These are phyloP conservation scores for Avena insularis DNA, from an alignment of 176 grass and related monocot species.

Conservation along the genomic window DNA sequence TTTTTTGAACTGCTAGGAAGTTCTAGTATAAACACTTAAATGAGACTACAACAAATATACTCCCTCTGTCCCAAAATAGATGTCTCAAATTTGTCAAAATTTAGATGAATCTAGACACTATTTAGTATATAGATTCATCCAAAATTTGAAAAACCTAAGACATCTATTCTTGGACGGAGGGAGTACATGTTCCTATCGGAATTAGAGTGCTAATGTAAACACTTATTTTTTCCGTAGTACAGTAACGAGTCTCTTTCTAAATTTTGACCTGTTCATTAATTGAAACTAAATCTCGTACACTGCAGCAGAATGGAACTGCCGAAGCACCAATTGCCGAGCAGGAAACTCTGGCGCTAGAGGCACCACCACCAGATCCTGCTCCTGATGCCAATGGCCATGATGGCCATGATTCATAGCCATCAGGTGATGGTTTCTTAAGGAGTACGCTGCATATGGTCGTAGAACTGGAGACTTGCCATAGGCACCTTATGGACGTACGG, in stretches of 20 bases:
- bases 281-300: background rate
- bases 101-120: no score
- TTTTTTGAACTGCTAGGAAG: background rate
- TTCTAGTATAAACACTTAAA: background rate
- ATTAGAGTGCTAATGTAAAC: background rate
- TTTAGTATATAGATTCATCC: no score
- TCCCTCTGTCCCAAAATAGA: no score
- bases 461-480: constrained; percentile 4
- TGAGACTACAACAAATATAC: background rate
- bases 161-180: no score
- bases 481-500: background rate
- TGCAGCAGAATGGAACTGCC: constrained; percentile 26
- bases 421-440: background rate
- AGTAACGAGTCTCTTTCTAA: background rate
- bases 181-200: background rate
- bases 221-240: background rate
- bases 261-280: background rate
- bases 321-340: constrained; percentile 1
- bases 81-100: no score
- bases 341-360: constrained; percentile 6
- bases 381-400: constrained; percentile 36
- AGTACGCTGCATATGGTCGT: background rate
- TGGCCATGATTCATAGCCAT: constrained; percentile 33
- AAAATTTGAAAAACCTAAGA: no score
- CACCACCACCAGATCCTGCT: background rate